phyloP scores from a whole-genome alignment of 2,329 filamentous ascomycete genomes.

The Capronia epimyces region DNA sequence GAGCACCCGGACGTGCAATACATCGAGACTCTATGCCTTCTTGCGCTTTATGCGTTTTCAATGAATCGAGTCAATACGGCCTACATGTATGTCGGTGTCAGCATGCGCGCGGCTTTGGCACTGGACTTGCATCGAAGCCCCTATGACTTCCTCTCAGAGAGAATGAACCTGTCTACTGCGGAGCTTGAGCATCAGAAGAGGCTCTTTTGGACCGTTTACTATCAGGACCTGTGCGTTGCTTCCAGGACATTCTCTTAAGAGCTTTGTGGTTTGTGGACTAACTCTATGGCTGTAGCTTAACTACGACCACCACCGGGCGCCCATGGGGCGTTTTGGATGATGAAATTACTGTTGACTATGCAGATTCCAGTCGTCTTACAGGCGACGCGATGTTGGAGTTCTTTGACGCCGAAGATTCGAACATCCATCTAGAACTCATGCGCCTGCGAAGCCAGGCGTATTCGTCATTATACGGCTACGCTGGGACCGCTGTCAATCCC shows the following conservation, averaged over 20 bases:
- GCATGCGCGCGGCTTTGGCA: slow-evolving; percentile 14
- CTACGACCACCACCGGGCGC: slow-evolving; percentile 12
- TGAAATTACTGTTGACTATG: slow-evolving; percentile 17
- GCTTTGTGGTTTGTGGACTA: not conserved
- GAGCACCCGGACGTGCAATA: slow-evolving; percentile 18
- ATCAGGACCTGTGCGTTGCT: slow-evolving; percentile 16
- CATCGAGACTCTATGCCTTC: slow-evolving; percentile 16
- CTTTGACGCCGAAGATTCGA: slow-evolving; percentile 14
- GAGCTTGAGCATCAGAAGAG: slow-evolving; percentile 17
- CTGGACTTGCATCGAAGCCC: slow-evolving; percentile 15
- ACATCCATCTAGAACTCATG: slow-evolving; percentile 19
- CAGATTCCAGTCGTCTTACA: slow-evolving; percentile 15
- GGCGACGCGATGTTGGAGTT: slow-evolving; percentile 14
- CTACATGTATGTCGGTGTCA: slow-evolving; percentile 16
- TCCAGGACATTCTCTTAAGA: not conserved
- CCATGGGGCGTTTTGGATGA: slow-evolving; percentile 18
- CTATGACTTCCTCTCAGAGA: slow-evolving; percentile 10
- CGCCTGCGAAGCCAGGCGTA: slow-evolving; percentile 16
- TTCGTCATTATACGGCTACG: slow-evolving; percentile 18
- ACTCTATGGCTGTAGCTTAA: slow-evolving; percentile 3
- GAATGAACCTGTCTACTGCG: slow-evolving; percentile 5
- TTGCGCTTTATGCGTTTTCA: slow-evolving; percentile 17
- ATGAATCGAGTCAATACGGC: slow-evolving; percentile 17
- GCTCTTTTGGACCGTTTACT: slow-evolving; percentile 19
- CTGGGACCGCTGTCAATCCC: slow-evolving; percentile 18